Evolutionary conservation across 1,139 yeast species (phyloP).

Genomic region (Suhomyces taliae): DNA sequence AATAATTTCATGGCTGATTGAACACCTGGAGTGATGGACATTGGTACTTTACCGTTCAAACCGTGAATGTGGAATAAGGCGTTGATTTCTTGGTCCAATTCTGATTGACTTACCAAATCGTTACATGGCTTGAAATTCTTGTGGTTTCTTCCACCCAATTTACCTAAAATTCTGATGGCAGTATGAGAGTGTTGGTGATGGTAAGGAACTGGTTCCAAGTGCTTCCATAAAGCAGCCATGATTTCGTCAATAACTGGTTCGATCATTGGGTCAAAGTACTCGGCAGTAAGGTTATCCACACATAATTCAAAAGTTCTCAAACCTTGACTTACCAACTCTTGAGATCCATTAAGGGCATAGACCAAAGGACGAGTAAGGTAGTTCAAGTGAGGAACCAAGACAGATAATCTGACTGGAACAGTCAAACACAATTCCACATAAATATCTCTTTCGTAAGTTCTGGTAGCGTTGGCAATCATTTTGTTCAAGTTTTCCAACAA

Average conservation of each 20-base stretch:
- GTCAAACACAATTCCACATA: conserved; percentile 93
- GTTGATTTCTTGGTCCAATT: conserved; percentile 65
- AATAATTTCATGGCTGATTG: conserved; percentile 67
- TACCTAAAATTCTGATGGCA: conserved; percentile 88
- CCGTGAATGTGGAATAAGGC: conserved; percentile 76
- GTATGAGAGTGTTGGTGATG: conserved; percentile 94
- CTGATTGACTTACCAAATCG: conserved; percentile 57
- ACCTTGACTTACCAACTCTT: conserved; percentile 92
- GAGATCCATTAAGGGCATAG: conserved; percentile 85
- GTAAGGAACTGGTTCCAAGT: conserved; percentile 87
- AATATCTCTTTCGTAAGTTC: conserved; percentile 88
- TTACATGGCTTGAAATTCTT: conserved; percentile 75
- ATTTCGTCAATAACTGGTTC: conserved; percentile 95
- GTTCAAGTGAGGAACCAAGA: conserved; percentile 87
- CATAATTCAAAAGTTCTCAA: conserved; percentile 92
- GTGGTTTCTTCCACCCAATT: conserved; percentile 93
- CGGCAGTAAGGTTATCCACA: conserved; percentile 94
- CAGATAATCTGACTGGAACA: conserved; percentile 91
- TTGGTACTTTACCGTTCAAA: conserved; percentile 55
- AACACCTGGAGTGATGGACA: conserved; percentile 82
- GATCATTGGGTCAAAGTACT: conserved; percentile 93
- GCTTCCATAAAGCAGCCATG: conserved; percentile 90
- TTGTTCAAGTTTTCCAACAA: conserved; percentile 82
- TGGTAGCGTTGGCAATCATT: conserved; percentile 76
- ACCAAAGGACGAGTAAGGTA: conserved; percentile 89